These are phyloP conservation scores for Gelatoporia subvermispora DNA, from an alignment of 768 basidiomycete species.

Conservation along the genomic window DNA sequence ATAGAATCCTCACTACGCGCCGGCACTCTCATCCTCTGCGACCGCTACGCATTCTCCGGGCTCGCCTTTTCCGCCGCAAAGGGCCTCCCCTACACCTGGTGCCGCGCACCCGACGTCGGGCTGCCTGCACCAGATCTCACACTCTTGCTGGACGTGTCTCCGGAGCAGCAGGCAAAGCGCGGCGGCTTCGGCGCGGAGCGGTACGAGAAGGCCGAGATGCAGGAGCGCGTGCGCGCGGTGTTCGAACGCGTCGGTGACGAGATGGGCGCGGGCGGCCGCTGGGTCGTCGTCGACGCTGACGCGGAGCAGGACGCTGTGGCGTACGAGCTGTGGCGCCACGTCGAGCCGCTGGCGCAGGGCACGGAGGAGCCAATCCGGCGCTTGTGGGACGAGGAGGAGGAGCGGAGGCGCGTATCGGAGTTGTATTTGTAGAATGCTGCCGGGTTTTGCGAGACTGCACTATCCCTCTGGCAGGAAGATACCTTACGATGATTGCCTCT, in stretches of 20 bases:
- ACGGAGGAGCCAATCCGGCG: constrained; percentile 38
- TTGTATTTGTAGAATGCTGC: too few species aligned
- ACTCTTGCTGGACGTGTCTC: constrained; percentile 79
- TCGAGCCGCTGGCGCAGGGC: constrained; percentile 39
- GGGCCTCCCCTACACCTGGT: constrained; percentile 71
- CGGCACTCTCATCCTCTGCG: constrained; percentile 79
- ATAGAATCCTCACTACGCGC: constrained; percentile 55
- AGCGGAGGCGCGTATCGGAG: constrained; percentile 2
- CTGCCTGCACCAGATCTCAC: constrained; percentile 88
- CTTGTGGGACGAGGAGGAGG: constrained; percentile 42
- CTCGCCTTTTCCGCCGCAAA: constrained; percentile 77
- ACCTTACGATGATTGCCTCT: too few species aligned
- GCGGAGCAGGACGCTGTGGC: constrained; percentile 43
- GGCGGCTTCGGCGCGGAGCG: constrained; percentile 85
- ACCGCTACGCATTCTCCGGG: constrained; percentile 95
- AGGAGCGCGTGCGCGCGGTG: constrained; percentile 53
- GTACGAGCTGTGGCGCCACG: constrained; percentile 48
- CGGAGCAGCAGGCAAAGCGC: constrained; percentile 59
- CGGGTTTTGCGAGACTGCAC: too few species aligned
- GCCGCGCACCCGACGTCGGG: constrained; percentile 76
- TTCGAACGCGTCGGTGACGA: constrained; percentile 58
- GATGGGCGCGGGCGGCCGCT: constrained; percentile 34
- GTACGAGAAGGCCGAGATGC: constrained; percentile 80
- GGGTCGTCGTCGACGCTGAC: constrained; percentile 61
- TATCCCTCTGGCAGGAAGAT: too few species aligned